Base-by-base conservation (phyloP, 2,329 filamentous ascomycete genomes). In the Huntiella abstrusa region DNA sequence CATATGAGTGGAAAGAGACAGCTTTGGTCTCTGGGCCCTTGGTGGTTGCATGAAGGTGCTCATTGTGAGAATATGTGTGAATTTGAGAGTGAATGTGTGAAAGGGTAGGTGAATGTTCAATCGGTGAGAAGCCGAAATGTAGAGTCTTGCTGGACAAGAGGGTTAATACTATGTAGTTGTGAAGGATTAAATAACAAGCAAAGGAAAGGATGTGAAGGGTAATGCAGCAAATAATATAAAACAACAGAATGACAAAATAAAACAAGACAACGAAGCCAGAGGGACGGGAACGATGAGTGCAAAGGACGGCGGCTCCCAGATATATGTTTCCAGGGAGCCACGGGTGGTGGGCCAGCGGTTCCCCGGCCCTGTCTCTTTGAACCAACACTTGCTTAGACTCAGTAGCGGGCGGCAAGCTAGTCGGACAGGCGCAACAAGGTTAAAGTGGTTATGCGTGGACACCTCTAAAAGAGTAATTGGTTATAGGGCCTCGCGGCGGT, bases 1-100 rank as follows among this genome's bases (percentile, higher is more conserved):
- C 44, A 56, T 59, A 32, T 63, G 65, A 55, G 67, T 68, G 54
- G 67, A 64, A 49, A 68, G 62, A 43, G 64, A 67, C 46, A 51
- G 32, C 47, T 48, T 51, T 28, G 48, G 44, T 36, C 48, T 39
- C 34, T 28, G 12, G 13, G 42, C 42, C 47, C 45, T 40, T 33
- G 45, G 38, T 37, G 40, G 36, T 44, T 43, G 42, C 13, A 41
- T 46, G n/a, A 28, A 17, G 40, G 32, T 28, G 43, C 34, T 45
- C 47, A 49, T 49, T 49, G 28, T 44, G 39, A 22, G 22, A 34
- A 37, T 33, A 19, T 35, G 38, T 36, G 22, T 28, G 28, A 15
- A 19, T 19, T 16, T 46, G 38, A 41, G 19, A 38, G 13, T 33
- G 32, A 35, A 15, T 22, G 22, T 22, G 17, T 32, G 33, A 45